phyloP scores from a whole-genome alignment of 495 filamentous ascomycete genomes.

The Aspergillus coremiiformis region DNA sequence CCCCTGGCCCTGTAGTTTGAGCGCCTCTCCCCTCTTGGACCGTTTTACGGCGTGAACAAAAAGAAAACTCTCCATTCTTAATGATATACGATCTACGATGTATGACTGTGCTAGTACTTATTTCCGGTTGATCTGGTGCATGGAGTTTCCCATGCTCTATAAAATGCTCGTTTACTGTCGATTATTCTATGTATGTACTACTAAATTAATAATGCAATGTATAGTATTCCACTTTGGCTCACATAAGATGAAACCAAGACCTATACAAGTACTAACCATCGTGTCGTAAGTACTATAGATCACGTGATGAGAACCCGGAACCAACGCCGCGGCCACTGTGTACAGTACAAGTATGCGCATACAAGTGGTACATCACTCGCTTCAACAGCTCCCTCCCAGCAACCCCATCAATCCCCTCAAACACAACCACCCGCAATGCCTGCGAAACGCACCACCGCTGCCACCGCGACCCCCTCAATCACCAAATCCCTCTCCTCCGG shows the following conservation, averaged over 20 bases:
- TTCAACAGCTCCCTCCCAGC: neutral
- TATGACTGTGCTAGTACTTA: neutral
- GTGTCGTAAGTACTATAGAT: neutral
- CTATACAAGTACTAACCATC: neutral
- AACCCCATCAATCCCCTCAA: constrained; percentile 6
- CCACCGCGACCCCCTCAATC: constrained; percentile 26
- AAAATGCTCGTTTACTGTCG: neutral
- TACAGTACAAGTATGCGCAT: neutral
- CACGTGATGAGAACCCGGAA: constrained; percentile 7
- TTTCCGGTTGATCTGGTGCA: neutral
- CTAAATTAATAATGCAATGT: neutral
- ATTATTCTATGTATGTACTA: neutral
- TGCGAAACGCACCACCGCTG: constrained; percentile 42
- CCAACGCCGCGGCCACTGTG: constrained; percentile 2
- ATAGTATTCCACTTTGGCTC: neutral
- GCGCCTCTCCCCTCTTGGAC: neutral
- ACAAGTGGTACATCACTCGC: constrained; percentile 5
- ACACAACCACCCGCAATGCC: constrained; percentile 28
- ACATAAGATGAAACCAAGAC: neutral
- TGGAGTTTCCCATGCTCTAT: neutral
- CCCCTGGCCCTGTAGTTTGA: neutral
- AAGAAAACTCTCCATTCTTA: neutral
- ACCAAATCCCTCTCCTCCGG: constrained; percentile 40
- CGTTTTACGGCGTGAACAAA: neutral
- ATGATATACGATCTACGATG: constrained; percentile 7